phyloP scores from a whole-genome alignment of 495 filamentous ascomycete genomes.

The Neurospora africana region DNA sequence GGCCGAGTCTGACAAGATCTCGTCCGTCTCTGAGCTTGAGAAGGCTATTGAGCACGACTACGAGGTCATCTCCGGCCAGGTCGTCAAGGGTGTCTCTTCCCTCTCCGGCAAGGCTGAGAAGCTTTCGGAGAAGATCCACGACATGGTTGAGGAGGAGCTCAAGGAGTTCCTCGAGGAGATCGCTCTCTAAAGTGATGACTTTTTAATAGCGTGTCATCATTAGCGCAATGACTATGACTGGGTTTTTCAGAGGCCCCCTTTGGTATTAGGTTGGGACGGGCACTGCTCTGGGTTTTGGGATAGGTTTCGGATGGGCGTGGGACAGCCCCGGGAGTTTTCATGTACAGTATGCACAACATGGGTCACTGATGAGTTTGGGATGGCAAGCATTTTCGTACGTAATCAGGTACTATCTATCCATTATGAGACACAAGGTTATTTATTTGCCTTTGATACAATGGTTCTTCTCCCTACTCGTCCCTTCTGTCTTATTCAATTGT shows the following conservation, averaged over 20 bases:
- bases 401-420: slow-evolving; percentile 7
- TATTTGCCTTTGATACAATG: not conserved
- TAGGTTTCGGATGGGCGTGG: slow-evolving; percentile 13
- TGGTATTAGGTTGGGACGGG: slow-evolving; percentile 10
- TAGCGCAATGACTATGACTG: slow-evolving; percentile 7
- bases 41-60: slow-evolving; percentile 51
- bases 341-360: slow-evolving; percentile 32
- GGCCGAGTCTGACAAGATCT: slow-evolving; percentile 15
- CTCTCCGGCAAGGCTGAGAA: slow-evolving; percentile 36
- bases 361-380: slow-evolving; percentile 8
- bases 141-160: slow-evolving; percentile 54
- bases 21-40: slow-evolving; percentile 42
- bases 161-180: slow-evolving; percentile 57
- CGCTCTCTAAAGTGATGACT: slow-evolving; percentile 20
- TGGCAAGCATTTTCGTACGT: slow-evolving; percentile 15
- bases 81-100: slow-evolving; percentile 37
- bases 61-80: slow-evolving; percentile 42
- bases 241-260: not conserved
- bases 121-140: slow-evolving; percentile 43
- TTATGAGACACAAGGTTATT: slow-evolving; percentile 3
- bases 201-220: slow-evolving; percentile 1
- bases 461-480: not conserved
- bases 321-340: slow-evolving; percentile 21
- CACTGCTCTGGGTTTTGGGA: slow-evolving; percentile 10
- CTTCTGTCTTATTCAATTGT: not conserved